Evolutionary conservation across 805 yeast genomes (phyloP), one percentile per base, ranked within the genome.

Genomic region (Grigorovia transvaalensis): DNA sequence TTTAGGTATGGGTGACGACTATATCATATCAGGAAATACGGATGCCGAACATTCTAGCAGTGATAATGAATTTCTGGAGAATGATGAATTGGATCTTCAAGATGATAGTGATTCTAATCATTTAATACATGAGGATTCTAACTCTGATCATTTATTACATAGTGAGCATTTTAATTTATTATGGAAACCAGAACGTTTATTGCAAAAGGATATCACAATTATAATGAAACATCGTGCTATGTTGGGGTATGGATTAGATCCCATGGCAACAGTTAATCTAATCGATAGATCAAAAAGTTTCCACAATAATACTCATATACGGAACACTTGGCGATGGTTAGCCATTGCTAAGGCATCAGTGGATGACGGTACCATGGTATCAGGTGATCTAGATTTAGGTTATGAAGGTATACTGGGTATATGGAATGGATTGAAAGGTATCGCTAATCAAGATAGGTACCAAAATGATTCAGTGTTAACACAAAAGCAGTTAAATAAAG

Each of bases 241-340:
- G 44, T 58, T 76, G 44, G 91, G 91, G 0, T 90, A 90, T 61
- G 85, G 88, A 0, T 69, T 81, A 12, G 85, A 84, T 59, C 80
- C 88, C 42, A 77, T 76, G 47, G 70, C 68, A 29, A 90, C 90
- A 53, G 76, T 84, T 45, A 73, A 75, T 17, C 72, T 86, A 27
- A 69, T 82, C 42, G 87, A 79, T 55, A 71, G 71, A 30, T 63
- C 80, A 38, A 75, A 73, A 51, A 69, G 74, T 1, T 64, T 80
- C 23, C 79, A 81, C 46, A 76, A 68, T 51, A 73, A 72, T 50
- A 69, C 71, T n/a, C 85, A 79, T 55, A 70, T 84, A 48, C 72
- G 84, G 54, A 84, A 87, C 58, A 84, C 95, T 0, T 91, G 98
- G 98, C 82, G 84, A 62, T 91, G 98, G 98, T 69, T 91, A 35